Conservation (phyloP, 75 land plant species). For the Ceratopteris richardii region DNA sequence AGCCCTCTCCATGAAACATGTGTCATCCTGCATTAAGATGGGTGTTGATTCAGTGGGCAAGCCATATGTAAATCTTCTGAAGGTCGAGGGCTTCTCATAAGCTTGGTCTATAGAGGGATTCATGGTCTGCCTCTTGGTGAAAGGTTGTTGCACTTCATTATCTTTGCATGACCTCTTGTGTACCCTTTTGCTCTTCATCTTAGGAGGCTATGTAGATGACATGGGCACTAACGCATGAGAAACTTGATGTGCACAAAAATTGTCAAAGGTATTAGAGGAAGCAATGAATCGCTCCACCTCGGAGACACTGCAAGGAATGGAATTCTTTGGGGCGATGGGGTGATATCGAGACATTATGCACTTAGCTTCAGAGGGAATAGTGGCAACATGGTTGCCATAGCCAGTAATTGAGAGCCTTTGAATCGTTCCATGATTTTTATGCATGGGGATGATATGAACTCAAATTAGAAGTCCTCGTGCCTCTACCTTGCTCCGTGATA, state of each 20-base stretch:
- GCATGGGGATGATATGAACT: too few species aligned
- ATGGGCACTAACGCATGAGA: background rate
- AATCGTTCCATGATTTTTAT: too few species aligned
- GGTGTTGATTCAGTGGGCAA: background rate
- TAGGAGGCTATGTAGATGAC: too few species aligned
- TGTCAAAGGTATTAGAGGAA: background rate
- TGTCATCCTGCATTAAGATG: slow-evolving; percentile 3
- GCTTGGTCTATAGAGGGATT: background rate
- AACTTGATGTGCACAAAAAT: background rate
- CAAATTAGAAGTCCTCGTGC: too few species aligned
- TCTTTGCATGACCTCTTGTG: background rate
- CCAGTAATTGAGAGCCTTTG: background rate
- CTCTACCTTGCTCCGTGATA: too few species aligned
- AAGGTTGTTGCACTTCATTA: background rate
- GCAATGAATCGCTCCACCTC: background rate
- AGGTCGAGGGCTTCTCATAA: background rate
- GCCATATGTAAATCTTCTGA: background rate
- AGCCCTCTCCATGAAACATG: slow-evolving; percentile 13
- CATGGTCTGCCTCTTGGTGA: background rate
- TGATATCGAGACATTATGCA: slow-evolving; percentile 82
- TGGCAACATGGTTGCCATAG: slow-evolving; percentile 1
- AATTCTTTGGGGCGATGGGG: slow-evolving; percentile 91
- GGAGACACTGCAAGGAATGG: background rate
- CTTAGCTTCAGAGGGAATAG: slow-evolving; percentile 44
- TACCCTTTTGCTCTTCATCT: background rate